Conservation (phyloP, 768 basidiomycete genomes). For the Postia placenta region DNA sequence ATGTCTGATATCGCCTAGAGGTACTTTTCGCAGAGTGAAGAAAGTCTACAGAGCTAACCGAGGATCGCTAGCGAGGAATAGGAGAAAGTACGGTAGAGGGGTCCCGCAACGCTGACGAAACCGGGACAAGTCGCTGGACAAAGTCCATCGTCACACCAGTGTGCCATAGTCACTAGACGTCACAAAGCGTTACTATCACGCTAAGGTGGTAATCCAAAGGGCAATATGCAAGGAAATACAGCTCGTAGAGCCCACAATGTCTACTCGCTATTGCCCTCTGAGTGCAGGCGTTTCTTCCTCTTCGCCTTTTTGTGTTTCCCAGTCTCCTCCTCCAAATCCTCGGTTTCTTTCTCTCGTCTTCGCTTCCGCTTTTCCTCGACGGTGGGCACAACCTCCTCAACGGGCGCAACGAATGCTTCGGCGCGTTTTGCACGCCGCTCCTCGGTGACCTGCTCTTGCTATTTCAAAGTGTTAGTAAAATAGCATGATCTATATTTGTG, state of each 20-base stretch:
- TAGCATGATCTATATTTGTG: background rate
- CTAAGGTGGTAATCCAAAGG: background rate
- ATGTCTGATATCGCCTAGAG: constrained; percentile 28
- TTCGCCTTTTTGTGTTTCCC: constrained; percentile 21
- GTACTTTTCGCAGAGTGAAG: background rate
- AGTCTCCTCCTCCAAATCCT: constrained; percentile 27
- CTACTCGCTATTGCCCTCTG: constrained; percentile 28
- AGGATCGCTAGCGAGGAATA: background rate
- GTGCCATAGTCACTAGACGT: background rate
- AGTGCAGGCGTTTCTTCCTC: constrained; percentile 41
- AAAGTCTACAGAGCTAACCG: background rate
- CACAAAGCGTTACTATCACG: background rate
- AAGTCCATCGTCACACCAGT: background rate
- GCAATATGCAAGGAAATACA: too few species aligned
- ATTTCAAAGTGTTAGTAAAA: background rate
- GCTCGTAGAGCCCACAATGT: background rate
- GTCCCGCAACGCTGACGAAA: background rate
- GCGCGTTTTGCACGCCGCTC: constrained; percentile 76
- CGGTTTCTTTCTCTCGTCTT: constrained; percentile 32
- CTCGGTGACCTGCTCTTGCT: constrained; percentile 78
- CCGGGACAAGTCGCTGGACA: background rate
- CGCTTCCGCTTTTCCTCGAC: constrained; percentile 73
- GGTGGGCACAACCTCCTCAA: constrained; percentile 65
- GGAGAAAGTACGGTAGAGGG: background rate
- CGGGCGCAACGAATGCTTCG: constrained; percentile 83